Percentiles rank a stretch among this genome's conserved stretches.
Evolutionary conservation across 2,329 filamentous ascomycete genomes (phyloP).

Genomic region (Reticulascus tulasneorum): DNA sequence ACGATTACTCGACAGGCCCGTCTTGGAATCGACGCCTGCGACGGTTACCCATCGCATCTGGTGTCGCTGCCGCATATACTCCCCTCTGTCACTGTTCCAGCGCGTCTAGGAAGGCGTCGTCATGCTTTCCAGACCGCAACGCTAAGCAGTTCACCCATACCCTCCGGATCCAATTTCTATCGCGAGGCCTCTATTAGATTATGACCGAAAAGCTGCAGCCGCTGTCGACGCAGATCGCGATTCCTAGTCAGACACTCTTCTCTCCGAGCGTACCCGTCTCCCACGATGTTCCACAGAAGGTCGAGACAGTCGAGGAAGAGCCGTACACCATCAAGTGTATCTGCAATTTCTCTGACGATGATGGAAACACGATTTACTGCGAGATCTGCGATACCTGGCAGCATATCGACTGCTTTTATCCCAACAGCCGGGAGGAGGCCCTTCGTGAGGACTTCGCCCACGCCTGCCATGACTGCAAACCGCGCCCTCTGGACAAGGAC

Average conservation of each 20-base stretch:
- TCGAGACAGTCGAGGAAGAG: conserved; percentile 60
- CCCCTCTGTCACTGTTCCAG: conserved; percentile 10
- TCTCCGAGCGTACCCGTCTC: conserved; percentile 34
- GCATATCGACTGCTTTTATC: conserved; percentile 95
- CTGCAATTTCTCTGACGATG: conserved; percentile 88
- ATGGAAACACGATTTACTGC: conserved; percentile 96
- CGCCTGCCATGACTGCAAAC: conserved; percentile 85
- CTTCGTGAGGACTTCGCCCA: conserved; percentile 71
- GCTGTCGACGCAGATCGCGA: conserved; percentile 52
- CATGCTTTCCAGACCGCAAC: conserved; percentile 54
- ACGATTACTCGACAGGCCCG: conserved; percentile 3
- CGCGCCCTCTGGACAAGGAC: conserved; percentile 68
- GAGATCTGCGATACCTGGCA: conserved; percentile 97
- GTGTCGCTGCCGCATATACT: conserved; percentile 6
- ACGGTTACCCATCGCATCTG: conserved; percentile 10
- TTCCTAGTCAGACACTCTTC: conserved; percentile 47
- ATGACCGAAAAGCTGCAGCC: conserved; percentile 57
- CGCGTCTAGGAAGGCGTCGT: conserved; percentile 48
- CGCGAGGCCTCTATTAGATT: conserved; percentile 48
- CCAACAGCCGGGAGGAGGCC: conserved; percentile 66
- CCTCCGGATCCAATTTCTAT: conserved; percentile 26
- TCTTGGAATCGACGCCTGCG: background rate
- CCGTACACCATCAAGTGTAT: conserved; percentile 98
- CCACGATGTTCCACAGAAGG: conserved; percentile 40
- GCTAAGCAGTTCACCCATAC: conserved; percentile 42